Conservation (phyloP, 495 filamentous ascomycete species). For the Gamarada debralockiae region DNA sequence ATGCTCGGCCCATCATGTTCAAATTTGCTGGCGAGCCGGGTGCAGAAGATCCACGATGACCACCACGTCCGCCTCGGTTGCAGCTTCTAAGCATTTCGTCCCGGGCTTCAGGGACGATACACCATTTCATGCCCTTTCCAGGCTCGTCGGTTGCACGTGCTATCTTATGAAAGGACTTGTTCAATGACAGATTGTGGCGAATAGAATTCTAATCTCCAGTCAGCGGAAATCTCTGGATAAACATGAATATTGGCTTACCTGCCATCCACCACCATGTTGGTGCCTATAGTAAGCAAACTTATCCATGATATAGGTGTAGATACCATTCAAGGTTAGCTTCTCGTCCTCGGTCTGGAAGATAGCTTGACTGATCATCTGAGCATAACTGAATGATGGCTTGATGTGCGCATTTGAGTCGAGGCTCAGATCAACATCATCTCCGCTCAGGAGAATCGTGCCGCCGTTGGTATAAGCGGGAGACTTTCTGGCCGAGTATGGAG, state of each 20-base stretch:
- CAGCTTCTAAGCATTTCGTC: constrained; percentile 60
- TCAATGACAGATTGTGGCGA: constrained; percentile 90
- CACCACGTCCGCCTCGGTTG: constrained; percentile 50
- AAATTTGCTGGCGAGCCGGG: constrained; percentile 50
- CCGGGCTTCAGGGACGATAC: constrained; percentile 72
- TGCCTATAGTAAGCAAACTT: constrained; percentile 88
- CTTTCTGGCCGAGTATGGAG: constrained; percentile 30
- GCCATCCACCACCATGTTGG: constrained; percentile 76
- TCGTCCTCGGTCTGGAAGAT: constrained; percentile 81
- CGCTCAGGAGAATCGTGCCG: constrained; percentile 42
- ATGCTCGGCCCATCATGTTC: constrained; percentile 39
- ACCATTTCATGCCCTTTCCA: constrained; percentile 99
- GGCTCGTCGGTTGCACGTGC: constrained; percentile 90
- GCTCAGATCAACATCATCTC: constrained; percentile 72
- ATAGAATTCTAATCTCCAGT: constrained; percentile 72
- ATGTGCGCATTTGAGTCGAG: constrained; percentile 77
- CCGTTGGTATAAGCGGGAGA: constrained; percentile 36
- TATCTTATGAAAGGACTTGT: constrained; percentile 89
- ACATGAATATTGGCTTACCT: constrained; percentile 45
- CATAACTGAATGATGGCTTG: constrained; percentile 94
- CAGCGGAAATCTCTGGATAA: not conserved
- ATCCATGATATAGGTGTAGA: constrained; percentile 86
- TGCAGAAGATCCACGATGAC: constrained; percentile 51
- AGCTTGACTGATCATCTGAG: constrained; percentile 94
- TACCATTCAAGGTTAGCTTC: constrained; percentile 81